These are phyloP conservation scores for Penicillium herquei DNA, from an alignment of 495 filamentous ascomycete genomes.

Conservation along the genomic window DNA sequence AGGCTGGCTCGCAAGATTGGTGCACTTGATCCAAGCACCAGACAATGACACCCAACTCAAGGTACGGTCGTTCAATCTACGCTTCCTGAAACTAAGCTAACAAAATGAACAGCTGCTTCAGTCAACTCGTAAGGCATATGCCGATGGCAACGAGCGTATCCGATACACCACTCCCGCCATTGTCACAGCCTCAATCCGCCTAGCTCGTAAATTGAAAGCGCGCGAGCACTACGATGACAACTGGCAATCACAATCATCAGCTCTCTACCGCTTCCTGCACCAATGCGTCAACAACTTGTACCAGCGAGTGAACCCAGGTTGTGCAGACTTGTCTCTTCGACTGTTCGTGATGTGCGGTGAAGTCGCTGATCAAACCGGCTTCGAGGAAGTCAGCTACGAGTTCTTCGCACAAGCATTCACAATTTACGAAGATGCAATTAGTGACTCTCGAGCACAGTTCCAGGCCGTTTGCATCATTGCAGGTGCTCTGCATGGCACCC, in stretches of 20 bases:
- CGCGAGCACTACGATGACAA: conserved; percentile 95
- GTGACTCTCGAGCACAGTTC: conserved; percentile 93
- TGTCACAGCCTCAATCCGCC: conserved; percentile 83
- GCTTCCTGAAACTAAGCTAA: conserved; percentile 21
- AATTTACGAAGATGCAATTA: conserved; percentile 94
- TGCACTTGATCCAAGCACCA: conserved; percentile 79
- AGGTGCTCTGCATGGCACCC: conserved; percentile 78
- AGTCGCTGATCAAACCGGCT: conserved; percentile 85
- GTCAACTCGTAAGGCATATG: conserved; percentile 80
- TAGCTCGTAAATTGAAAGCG: conserved; percentile 84
- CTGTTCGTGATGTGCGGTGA: conserved; percentile 90
- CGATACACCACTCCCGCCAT: conserved; percentile 93
- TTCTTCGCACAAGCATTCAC: conserved; percentile 99
- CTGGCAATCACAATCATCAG: conserved; percentile 84
- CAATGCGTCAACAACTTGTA: conserved; percentile 84
- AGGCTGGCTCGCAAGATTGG: conserved; percentile 88
- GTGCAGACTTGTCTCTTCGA: conserved; percentile 82
- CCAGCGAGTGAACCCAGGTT: conserved; percentile 74
- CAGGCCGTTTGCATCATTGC: conserved; percentile 96
- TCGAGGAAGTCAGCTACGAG: conserved; percentile 95
- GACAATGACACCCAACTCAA: conserved; percentile 94
- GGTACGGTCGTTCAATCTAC: conserved; percentile 31
- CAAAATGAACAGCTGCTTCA: conserved; percentile 66
- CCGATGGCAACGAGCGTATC: conserved; percentile 91
- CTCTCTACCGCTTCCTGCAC: conserved; percentile 94